phyloP scores from a whole-genome alignment of 345 rosid species.

The Brassica cretica region DNA sequence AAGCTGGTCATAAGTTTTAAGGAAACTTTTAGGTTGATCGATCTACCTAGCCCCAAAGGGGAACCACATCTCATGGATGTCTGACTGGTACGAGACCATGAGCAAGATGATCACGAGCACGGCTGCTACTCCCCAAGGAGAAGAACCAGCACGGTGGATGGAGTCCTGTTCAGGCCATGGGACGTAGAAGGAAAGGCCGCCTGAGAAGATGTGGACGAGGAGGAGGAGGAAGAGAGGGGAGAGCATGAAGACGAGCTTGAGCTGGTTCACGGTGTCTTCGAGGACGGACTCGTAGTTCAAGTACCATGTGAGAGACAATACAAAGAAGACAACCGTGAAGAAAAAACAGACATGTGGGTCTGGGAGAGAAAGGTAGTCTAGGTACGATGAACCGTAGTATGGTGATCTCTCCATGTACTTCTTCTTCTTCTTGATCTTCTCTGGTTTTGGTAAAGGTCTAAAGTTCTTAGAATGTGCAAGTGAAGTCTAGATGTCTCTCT shows the following conservation, averaged over 20 bases:
- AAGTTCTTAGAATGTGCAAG: conserved; percentile 6
- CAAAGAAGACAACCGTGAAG: conserved; percentile 43
- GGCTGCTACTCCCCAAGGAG: conserved; percentile 62
- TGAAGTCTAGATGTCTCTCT: conserved; percentile 29
- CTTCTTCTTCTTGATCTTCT: conserved; percentile 30
- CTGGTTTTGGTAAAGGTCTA: conserved; percentile 14
- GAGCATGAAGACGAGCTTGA: conserved; percentile 46
- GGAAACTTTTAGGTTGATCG: neutral
- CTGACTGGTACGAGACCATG: conserved; percentile 61
- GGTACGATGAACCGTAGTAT: conserved; percentile 39
- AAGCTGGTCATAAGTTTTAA: conserved; percentile 6
- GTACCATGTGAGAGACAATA: conserved; percentile 54
- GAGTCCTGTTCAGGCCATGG: conserved; percentile 53
- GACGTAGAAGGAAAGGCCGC: conserved; percentile 34
- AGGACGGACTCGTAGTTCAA: conserved; percentile 53
- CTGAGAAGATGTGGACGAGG: conserved; percentile 49
- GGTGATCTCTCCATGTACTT: conserved; percentile 40
- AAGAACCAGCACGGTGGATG: conserved; percentile 53
- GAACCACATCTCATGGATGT: conserved; percentile 59
- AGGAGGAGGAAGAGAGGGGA: conserved; percentile 52
- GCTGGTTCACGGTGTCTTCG: conserved; percentile 49
- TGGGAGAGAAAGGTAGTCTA: conserved; percentile 39
- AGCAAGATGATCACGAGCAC: conserved; percentile 52
- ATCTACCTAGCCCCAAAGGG: conserved; percentile 45
- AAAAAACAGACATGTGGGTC: conserved; percentile 54